These are phyloP conservation scores for Ploettnerulaceae sp. DNA, from an alignment of 2,329 filamentous ascomycete species.

Conservation along the genomic window DNA sequence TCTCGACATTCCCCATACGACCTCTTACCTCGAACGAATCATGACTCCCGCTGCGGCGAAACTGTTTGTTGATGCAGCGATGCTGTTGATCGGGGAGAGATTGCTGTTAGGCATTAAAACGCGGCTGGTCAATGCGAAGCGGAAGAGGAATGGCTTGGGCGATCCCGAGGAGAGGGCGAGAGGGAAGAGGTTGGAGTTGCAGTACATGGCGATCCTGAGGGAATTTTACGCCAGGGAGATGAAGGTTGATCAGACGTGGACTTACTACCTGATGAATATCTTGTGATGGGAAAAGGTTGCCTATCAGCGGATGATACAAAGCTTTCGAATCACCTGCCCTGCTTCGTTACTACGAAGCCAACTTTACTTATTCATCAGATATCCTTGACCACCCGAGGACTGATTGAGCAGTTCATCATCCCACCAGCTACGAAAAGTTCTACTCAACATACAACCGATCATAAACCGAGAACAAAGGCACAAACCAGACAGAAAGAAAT, in stretches of 20 bases:
- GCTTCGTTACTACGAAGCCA: no score
- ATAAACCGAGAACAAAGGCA: no score
- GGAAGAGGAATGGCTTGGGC: slow-evolving; percentile 1
- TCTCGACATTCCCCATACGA: slow-evolving; percentile 4
- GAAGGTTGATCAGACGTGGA: slow-evolving; percentile 16
- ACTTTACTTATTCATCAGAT: no score
- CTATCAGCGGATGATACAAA: no score
- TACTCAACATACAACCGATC: no score
- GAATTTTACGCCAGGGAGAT: slow-evolving; percentile 12
- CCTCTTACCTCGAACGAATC: slow-evolving; percentile 7
- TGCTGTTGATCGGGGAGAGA: slow-evolving; percentile 15
- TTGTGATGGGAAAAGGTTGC: not conserved
- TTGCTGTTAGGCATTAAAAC: slow-evolving; percentile 11
- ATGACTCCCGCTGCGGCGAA: slow-evolving; percentile 13
- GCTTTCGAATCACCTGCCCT: no score
- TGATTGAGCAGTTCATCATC: no score
- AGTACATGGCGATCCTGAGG: slow-evolving; percentile 17
- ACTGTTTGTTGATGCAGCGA: slow-evolving; percentile 12
- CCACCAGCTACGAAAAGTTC: no score
- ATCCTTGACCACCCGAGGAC: no score
- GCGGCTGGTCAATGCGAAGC: slow-evolving; percentile 8
- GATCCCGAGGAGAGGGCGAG: not conserved
- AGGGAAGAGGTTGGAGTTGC: not conserved
- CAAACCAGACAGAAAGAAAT: no score
- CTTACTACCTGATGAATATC: slow-evolving; percentile 5